Percentiles rank a stretch among this genome's conserved stretches.
Evolutionary conservation across 2,329 filamentous ascomycete species (phyloP).

Genomic region (Botrytis fragariae): DNA sequence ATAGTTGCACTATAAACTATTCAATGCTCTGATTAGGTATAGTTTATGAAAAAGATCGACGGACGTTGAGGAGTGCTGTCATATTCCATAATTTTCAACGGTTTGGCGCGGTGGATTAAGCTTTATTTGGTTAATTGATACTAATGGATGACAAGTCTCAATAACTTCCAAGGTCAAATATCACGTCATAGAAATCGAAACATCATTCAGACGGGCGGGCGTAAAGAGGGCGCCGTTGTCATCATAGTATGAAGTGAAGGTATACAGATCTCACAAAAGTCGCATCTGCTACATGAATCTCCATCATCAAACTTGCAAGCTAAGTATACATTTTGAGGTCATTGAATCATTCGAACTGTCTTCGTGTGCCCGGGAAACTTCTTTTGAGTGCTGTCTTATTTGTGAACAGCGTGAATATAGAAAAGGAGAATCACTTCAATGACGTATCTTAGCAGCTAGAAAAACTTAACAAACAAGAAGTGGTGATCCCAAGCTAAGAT

Average conservation of each 20-base stretch:
- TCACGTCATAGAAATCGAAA: neutral
- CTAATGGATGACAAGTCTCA: neutral
- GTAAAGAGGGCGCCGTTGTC: neutral
- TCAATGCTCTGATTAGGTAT: neutral
- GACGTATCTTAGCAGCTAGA: neutral
- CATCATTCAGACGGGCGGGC: neutral
- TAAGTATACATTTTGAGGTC: neutral
- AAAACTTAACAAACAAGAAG: neutral
- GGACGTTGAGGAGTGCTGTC: neutral
- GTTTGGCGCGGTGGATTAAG: neutral
- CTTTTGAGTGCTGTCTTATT: neutral
- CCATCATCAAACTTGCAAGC: neutral
- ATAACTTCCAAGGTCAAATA: neutral
- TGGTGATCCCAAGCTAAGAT: neutral
- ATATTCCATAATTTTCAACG: neutral
- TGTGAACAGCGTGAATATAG: neutral
- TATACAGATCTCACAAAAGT: neutral
- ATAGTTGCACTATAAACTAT: accelerated
- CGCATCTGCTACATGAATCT: neutral
- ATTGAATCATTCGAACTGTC: neutral
- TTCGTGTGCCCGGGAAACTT: neutral
- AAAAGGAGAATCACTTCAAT: neutral
- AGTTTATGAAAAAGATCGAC: neutral
- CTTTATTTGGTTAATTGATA: neutral
- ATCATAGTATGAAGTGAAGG: neutral